Percentiles rank a stretch among this genome's conserved stretches.
Evolutionary conservation across 169 alveolate species (phyloP).

Genomic region (Plasmodium vivax): DNA sequence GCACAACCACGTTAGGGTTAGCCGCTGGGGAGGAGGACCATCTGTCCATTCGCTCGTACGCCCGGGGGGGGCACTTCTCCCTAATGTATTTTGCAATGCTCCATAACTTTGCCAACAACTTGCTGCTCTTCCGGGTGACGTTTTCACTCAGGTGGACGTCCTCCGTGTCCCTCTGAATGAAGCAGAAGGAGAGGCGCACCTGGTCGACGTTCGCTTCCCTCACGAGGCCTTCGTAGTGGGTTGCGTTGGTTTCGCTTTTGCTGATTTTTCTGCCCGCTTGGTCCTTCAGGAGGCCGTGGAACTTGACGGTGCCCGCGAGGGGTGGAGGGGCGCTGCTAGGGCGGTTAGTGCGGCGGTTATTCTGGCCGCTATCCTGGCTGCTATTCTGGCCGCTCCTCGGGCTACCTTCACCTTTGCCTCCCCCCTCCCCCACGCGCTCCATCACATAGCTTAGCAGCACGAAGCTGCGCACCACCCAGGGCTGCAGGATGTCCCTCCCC

Average conservation of each 20-base stretch:
- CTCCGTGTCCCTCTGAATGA: conserved; percentile 27
- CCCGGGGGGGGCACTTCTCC: conserved; percentile 2
- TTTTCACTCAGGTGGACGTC: conserved; percentile 17
- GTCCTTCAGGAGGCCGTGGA: conserved; percentile 44
- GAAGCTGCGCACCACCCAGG: conserved; percentile 51
- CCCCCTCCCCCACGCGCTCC: not conserved
- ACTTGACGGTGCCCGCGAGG: not conserved
- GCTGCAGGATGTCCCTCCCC: conserved; percentile 48
- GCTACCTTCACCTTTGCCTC: not conserved
- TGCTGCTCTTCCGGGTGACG: conserved; percentile 12
- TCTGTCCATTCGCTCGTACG: not conserved
- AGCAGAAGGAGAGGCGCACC: conserved; percentile 16
- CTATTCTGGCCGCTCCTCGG: not conserved
- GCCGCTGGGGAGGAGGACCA: not conserved
- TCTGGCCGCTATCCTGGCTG: not conserved
- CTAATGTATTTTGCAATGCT: conserved; percentile 22
- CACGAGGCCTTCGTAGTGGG: conserved; percentile 8
- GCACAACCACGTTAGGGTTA: not conserved
- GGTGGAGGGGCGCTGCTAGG: no score
- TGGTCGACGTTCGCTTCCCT: conserved; percentile 6
- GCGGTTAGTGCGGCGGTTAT: no score
- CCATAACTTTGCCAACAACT: conserved; percentile 42
- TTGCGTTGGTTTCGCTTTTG: conserved; percentile 29
- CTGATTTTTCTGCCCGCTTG: conserved; percentile 42
- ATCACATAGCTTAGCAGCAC: conserved; percentile 7